Evolutionary conservation across 192 early-diverging fungal genomes (phyloP), one percentile per base, ranked within the genome.

Genomic region (Backusella mclennaniae): DNA sequence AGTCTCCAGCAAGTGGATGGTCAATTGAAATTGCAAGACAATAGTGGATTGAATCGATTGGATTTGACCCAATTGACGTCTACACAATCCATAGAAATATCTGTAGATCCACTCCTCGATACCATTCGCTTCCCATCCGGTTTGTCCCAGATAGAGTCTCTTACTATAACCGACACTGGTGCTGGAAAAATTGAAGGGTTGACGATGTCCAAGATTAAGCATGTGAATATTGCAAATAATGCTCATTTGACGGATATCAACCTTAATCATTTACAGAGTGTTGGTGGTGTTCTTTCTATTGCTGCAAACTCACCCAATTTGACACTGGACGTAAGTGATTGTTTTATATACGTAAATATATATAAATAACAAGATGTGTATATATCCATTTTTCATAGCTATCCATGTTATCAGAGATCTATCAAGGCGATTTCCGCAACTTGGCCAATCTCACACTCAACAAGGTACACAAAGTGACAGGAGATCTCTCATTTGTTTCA

Each of bases 381-480:
- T 8, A 21, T 56, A 56, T 21, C 14, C 19, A 21, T 53, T 14
- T 42, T 29, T 9, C 8, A 6, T 66, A 81, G 80, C 12, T 81
- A 23, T 56, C 71, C 9, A 46, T 41, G 11, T 23, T 81, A 19
- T 49, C 77, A 42, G 73, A 77, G 4, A 77, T 91, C 59, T 85
- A 86, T 35, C 90, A 90, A 78, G 86, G 80, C 35, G 88, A 89
- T 41, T 89, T 93, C 73, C 88, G 86, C 36, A 85, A 90, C 33
- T 69, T 89, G 6, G 70, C 76, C 11, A 49, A 80, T 41, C 75
- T 92, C 59, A 69, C 79, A 79, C 76, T 90, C 21, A 72, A 77
- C 44, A 82, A 82, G 36, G 84, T 93, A 15, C 46, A 75, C 33
- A 59, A 76, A 5, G 85, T 90, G 33, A 59, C 73, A 19, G 85